Evolutionary conservation across 1,139 yeast genomes (phyloP), one percentile per base, ranked within the genome.

Genomic region (Geotrichum phurueaensis): DNA sequence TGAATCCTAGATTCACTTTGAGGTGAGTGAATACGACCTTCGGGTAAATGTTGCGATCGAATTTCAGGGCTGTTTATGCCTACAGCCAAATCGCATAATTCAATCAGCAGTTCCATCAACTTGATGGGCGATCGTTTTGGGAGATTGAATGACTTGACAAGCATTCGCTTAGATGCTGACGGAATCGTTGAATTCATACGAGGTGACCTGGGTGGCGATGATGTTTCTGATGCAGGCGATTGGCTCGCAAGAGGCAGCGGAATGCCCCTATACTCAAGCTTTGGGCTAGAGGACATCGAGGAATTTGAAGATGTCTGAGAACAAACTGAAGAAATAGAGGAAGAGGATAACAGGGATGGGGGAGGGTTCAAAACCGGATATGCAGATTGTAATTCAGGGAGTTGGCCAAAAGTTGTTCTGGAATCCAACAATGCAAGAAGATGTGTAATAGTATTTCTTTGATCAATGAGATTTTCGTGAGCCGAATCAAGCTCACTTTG

Each of bases 381-480:
- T 31, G 53, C 45, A 49, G 29, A 20, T 13, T 50, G 54, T 12
- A 51, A 50, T 13, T 53, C 56, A 25, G 56, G 50, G 13, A 31
- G 20, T 20, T 36, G 31, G 15, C 25, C 23, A 27, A 36, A 20
- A 18, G 43, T 47, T 13, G 47, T 53, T 43, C 39, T 53, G 18
- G 49, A 39, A 22, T 60, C 62, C 56, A 62, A 53, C 15, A 60
- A 45, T 12, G 64, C 54, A 12, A 71, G 55, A 7, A 71, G 63
- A 9, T 65, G 74, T 7, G 76, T 68, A 13, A 89, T 77, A 23
- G 82, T 69, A n/a, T 80, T 81, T 53, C 83, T 79, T 62, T 89
- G 97, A 60, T 92, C 97, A 20, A 82, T 74, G 6, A 94, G 77
- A 29, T 82, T 79, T 66, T 95, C 99, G 67, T 94, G 97, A 56